Base-by-base conservation (phyloP, 73 alveolate genomes). In the Tetrahymena thermophila region DNA sequence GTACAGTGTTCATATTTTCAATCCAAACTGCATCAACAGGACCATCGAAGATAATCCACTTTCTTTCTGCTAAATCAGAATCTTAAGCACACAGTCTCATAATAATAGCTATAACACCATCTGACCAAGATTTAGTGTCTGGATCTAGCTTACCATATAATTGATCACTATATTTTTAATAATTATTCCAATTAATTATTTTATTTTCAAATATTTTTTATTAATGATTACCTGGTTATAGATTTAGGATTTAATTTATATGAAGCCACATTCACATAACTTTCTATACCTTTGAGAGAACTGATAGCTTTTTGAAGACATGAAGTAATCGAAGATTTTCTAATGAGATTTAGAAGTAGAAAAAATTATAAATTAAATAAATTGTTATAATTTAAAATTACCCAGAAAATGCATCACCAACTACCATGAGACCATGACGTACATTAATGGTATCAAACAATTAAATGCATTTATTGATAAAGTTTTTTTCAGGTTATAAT, bases 361-460 rank as follows among this genome's bases (percentile, higher is more conserved):
- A 7, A 35, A 42, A 19, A 8, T 28, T 85, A 21, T 23, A 71
- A 71, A 8, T 19, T 71, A 71, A 71, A 4, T 6, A 56, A 56
- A 23, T 19, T 1, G 85, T 16, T 3, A 56, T 0, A 25, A 56
- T 56, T 56, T 56, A 71, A 25, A 34, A n/a, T 85, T 38, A 38
- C 84, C 94, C 97, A n/a, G 96, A 44, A 44, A 84, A 98, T 14
- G 99, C 98, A 85, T 96, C 96, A 56, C 99, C 99, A 21, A 98
- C 99, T 16, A 99, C 98, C 99, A 99, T 99, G 85, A 99, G 97
- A 31, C 99, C 99, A 96, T 99, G 99, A 94, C 99, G 97, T 21
- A 99, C 99, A 95, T 98, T 97, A 94, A 99, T 97, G 17, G 99
- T 99, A 96, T 99, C 99, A 94, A 97, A 98, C 85, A 99, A 98